Base-by-base conservation (phyloP, 2,329 filamentous ascomycete species). In the Sordariomycetes sp. region DNA sequence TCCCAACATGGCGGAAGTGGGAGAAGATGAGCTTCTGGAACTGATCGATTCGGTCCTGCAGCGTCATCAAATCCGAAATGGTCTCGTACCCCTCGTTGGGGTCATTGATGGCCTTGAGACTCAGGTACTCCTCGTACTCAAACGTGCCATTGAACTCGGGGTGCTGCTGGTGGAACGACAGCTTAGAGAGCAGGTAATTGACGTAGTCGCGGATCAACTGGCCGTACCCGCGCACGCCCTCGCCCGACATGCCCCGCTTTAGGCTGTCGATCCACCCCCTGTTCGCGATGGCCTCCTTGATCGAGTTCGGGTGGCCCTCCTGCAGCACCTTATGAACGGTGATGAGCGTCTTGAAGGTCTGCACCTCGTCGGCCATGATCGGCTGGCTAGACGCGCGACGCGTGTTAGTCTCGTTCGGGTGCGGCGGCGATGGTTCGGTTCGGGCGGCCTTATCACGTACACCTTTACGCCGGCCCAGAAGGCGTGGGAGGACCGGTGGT, bases 381-480 rank as follows among this genome's bases (percentile, higher is more conserved):
- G 94, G 94, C 75, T 97, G 92, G 66, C 89, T 95, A 64, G 48
- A 15, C 57, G 8, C 22, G 42, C 48, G 48, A 3, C 20, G 34
- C 13, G 22, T 28, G 25, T 58, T 57, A 55, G 25, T 59, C 20
- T 61, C 24, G 53, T 5, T 5, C 42, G 8, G 22, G n/a, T 20
- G n/a, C 20, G 20, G 35, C n/a, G 15, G 22, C 10, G 25, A 34
- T 12, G n/a, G 35, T 22, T 25, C 15, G 55, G 32, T 17, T n/a
- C 5, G 45, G 8, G 35, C n/a, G 13, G 25, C 28, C 28, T 32
- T 32, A 8, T 32, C 28, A 79, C 86, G 64, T 80, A 95, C 87
- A 97, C 91, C 83, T 99, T 99, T 81, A 99, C 95, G 69, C 91
- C 92, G 58, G 89, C 84, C 94, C 94, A 99, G 72, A 99, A 99